Evolutionary conservation across 1,139 yeast species (phyloP).

Genomic region (Taiozyma sp.): DNA sequence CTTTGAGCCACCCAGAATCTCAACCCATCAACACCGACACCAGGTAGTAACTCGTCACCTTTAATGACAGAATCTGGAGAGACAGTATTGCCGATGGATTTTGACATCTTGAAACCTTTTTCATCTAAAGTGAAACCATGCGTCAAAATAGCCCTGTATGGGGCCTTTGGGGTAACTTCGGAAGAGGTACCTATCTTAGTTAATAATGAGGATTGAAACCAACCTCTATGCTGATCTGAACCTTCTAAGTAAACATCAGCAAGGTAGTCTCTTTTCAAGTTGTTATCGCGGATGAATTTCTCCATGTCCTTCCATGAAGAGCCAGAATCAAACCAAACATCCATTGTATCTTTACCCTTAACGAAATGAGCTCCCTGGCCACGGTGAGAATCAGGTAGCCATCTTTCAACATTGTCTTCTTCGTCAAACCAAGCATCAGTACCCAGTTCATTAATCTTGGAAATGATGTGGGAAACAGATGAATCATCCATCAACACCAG

Average conservation of each 20-base stretch:
- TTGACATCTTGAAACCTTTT: conserved; percentile 88
- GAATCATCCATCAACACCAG: conserved; percentile 52
- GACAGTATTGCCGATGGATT: conserved; percentile 81
- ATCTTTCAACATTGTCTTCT: conserved; percentile 49
- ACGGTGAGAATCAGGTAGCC: conserved; percentile 60
- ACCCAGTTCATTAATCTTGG: conserved; percentile 46
- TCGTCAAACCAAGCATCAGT: conserved; percentile 78
- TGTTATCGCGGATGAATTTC: conserved; percentile 31
- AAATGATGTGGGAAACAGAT: conserved; percentile 50
- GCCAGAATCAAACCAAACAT: conserved; percentile 99
- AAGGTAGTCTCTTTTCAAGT: conserved; percentile 30
- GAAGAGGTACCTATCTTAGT: conserved; percentile 57
- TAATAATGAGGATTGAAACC: conserved; percentile 94
- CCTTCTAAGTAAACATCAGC: conserved; percentile 92
- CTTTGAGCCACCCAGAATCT: conserved; percentile 90
- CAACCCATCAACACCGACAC: conserved; percentile 89
- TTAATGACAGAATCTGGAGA: conserved; percentile 62
- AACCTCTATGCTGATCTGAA: conserved; percentile 95
- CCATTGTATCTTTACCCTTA: conserved; percentile 91
- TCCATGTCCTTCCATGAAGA: conserved; percentile 79
- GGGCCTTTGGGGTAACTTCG: conserved; percentile 38
- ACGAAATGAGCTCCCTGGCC: conserved; percentile 37
- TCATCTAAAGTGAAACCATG: conserved; percentile 93
- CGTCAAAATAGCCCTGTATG: conserved; percentile 73
- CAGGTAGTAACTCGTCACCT: conserved; percentile 48